Percentiles rank a stretch among this genome's conserved stretches.
Conservation (phyloP, 352 stramenopile species). For the Globisporangium solare region DNA sequence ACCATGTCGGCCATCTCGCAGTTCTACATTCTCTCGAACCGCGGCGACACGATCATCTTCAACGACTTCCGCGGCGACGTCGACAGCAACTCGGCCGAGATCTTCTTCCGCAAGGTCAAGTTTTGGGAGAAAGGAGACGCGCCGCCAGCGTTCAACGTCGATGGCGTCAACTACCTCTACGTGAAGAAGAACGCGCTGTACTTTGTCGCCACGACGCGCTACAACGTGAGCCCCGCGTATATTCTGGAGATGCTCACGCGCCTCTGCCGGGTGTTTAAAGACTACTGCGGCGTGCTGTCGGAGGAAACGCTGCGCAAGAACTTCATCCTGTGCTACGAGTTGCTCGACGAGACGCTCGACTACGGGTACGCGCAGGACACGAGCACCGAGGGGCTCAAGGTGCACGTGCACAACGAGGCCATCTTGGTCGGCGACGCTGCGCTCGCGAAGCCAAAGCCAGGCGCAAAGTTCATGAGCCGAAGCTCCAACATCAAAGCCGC, state of each 20-base stretch:
- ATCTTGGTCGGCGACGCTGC: conserved; percentile 89
- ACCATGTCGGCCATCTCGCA: conserved; percentile 89
- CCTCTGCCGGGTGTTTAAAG: conserved; percentile 97
- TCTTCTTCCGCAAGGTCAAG: conserved; percentile 99
- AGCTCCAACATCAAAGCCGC: conserved; percentile 76
- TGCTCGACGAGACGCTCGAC: conserved; percentile 99
- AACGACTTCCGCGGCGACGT: conserved; percentile 94
- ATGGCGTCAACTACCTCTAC: conserved; percentile 97
- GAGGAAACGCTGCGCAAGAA: conserved; percentile 99
- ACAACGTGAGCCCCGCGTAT: conserved; percentile 95
- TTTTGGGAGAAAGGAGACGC: conserved; percentile 98
- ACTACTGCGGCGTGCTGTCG: conserved; percentile 98
- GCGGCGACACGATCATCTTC: conserved; percentile 98
- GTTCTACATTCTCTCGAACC: conserved; percentile 98
- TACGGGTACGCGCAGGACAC: conserved; percentile 98
- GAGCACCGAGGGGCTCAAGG: conserved; percentile 96
- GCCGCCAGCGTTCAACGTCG: conserved; percentile 95
- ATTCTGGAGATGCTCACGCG: conserved; percentile 95
- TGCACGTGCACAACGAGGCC: conserved; percentile 98
- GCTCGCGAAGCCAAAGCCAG: conserved; percentile 87
- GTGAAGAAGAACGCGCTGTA: conserved; percentile 98
- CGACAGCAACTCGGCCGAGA: conserved; percentile 87
- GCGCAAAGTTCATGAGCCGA: conserved; percentile 82
- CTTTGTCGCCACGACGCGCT: conserved; percentile 96
- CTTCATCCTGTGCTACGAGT: conserved; percentile 99